These are phyloP conservation scores for Elsinoe ampelina DNA, from an alignment of 2,329 filamentous ascomycete species.

Conservation along the genomic window DNA sequence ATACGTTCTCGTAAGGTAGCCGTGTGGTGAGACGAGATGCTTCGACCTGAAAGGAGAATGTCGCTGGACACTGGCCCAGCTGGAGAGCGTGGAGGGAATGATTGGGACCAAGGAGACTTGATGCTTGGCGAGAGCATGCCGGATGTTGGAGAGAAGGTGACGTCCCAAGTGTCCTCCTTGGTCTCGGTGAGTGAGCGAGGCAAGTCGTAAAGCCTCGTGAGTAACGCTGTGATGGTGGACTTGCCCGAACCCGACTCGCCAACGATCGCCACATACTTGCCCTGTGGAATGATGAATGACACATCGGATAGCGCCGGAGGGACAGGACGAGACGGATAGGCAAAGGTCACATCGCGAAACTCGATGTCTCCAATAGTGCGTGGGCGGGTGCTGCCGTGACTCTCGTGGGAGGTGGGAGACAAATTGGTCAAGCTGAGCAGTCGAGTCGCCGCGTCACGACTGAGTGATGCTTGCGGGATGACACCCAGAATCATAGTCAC, in stretches of 20 bases:
- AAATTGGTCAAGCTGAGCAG: constrained; percentile 63
- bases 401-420: constrained; percentile 50
- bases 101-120: constrained; percentile 2
- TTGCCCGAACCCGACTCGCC: constrained; percentile 86
- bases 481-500: constrained; percentile 60
- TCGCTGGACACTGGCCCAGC: constrained; percentile 25
- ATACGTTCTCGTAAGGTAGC: constrained; percentile 51
- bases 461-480: constrained; percentile 71
- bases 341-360: constrained; percentile 58
- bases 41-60: constrained; percentile 50
- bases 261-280: constrained; percentile 66
- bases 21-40: constrained; percentile 52
- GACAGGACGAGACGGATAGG: constrained; percentile 54
- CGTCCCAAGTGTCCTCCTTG: constrained; percentile 76
- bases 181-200: constrained; percentile 43
- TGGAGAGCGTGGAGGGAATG: constrained; percentile 13
- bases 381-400: constrained; percentile 39
- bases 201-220: constrained; percentile 60
- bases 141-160: constrained; percentile 61
- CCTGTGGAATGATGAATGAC: constrained; percentile 54
- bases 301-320: constrained; percentile 35
- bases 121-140: constrained; percentile 42
- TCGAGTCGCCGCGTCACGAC: constrained; percentile 61
- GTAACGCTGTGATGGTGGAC: constrained; percentile 66
- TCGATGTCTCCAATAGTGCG: constrained; percentile 43